Evolutionary conservation across 768 basidiomycete species (phyloP).

Genomic region (Kwoniella sp.): DNA sequence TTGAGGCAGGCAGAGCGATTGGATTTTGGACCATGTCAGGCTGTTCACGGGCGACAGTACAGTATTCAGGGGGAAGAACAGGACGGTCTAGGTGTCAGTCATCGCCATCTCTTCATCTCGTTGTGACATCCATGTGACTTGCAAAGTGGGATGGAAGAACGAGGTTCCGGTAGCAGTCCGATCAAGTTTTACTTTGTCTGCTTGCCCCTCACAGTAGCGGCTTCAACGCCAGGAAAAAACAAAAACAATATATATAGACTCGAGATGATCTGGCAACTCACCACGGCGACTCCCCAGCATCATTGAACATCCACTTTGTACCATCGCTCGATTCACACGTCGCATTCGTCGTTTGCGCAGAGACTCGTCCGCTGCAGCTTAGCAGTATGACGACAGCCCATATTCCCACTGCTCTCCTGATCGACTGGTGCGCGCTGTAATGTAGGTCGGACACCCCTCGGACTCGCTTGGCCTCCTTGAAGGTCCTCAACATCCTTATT

Average conservation of each 20-base stretch:
- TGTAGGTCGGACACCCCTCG: no score
- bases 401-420: no score
- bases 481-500: no score
- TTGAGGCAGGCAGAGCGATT: constrained; percentile 41
- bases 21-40: constrained; percentile 43
- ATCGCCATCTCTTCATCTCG: no score
- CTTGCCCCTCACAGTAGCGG: neutral
- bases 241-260: no score
- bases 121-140: no score
- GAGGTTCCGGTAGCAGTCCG: no score
- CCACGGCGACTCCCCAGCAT: constrained; percentile 44
- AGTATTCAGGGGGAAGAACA: neutral
- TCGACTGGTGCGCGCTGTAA: no score
- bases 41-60: constrained; percentile 21
- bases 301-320: constrained; percentile 44
- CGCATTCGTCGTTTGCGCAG: constrained; percentile 37
- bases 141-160: no score
- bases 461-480: no score
- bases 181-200: neutral
- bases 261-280: constrained; percentile 23
- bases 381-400: no score
- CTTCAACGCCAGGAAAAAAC: no score
- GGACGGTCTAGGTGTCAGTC: neutral
- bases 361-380: neutral
- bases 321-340: constrained; percentile 26